A percentile compares a stretch with the other conserved stretches of the same genome.
Evolutionary conservation across 768 basidiomycete species (phyloP).

Genomic region (Mrakia blollopis): DNA sequence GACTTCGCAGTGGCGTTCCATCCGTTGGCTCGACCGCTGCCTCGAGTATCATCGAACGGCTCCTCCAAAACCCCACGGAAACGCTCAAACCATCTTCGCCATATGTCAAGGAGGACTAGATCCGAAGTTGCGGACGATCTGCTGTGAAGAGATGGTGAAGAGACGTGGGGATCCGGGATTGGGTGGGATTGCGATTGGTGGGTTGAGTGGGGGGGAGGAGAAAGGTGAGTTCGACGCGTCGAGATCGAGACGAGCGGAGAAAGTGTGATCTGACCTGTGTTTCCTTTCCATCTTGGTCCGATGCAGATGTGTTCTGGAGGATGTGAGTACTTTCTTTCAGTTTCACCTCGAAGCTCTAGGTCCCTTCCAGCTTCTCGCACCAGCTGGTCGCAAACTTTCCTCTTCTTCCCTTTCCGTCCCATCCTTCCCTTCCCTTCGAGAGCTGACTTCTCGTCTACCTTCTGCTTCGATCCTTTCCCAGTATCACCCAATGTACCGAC

Average conservation of each 20-base stretch:
- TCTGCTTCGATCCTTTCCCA: conserved; percentile 24
- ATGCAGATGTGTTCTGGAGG: conserved; percentile 71
- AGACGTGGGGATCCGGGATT: conserved; percentile 66
- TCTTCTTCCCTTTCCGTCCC: no score
- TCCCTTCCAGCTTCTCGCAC: background rate
- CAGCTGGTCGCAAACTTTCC: no score
- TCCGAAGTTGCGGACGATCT: conserved; percentile 62
- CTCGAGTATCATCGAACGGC: conserved; percentile 57
- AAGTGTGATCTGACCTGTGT: no score
- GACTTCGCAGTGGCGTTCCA: background rate
- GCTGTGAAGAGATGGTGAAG: conserved; percentile 74
- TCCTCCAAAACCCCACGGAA: conserved; percentile 54
- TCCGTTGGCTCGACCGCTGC: conserved; percentile 71
- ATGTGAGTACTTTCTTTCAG: conserved; percentile 53
- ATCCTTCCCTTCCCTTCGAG: background rate
- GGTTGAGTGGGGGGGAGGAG: conserved; percentile 83
- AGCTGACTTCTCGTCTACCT: background rate
- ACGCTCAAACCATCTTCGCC: conserved; percentile 79
- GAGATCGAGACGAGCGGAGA: no score
- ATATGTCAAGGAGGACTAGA: conserved; percentile 87
- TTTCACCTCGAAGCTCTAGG: background rate
- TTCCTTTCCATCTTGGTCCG: background rate
- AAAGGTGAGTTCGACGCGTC: conserved; percentile 56
- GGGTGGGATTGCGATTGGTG: conserved; percentile 69
- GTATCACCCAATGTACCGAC: conserved; percentile 75